Evolutionary conservation across 75 land plant genomes (phyloP), one percentile per base, ranked within the genome.

Genomic region (Pinus taeda): DNA sequence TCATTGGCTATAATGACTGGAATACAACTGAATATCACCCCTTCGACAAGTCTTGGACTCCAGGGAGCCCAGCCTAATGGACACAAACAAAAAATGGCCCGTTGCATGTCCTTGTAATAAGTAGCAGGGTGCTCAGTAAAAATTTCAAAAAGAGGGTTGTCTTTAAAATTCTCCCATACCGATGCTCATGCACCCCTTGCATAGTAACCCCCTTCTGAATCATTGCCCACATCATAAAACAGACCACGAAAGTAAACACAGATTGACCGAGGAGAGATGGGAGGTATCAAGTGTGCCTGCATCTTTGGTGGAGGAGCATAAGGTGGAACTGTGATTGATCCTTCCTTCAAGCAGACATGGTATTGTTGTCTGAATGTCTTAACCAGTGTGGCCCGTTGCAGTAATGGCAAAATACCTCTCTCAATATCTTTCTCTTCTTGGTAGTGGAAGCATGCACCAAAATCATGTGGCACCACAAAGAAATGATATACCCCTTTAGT

Each of bases 401-500:
- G 45, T 42, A 75, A 57, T 20, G 64, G 73, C 0, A 75, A 71
- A 49, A 80, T 75, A 6, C 78, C 82, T 21, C 82, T 58, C 5
- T 80, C 82, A 75, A 80, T 80, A 14, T 73, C 82, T 78, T 80
- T 80, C 58, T 80, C 82, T 55, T 80, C 82, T 78, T 80, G 57
- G 20, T 73, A 53, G 21, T 20, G 17, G 17, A 33, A 26, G 45
- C 13, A 18, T 78, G 82, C 36, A 26, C 26, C 26, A 26, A 26
- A 26, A 26, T 26, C 26, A 26, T 26, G 26, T 26, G 26, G 26
- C 26, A 80, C 82, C 39, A 80, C 81, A 74, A 80, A 80, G 42
- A 80, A 80, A 56, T 80, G 78, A 75, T 75, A 60, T 29, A 0
- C 26, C 15, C 78, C 82, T 66, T 80, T 78, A 18, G 71, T 80